Evolutionary conservation across 345 rosid genomes (phyloP), one percentile per base, ranked within the genome.

Genomic region (Lepidium sativum): DNA sequence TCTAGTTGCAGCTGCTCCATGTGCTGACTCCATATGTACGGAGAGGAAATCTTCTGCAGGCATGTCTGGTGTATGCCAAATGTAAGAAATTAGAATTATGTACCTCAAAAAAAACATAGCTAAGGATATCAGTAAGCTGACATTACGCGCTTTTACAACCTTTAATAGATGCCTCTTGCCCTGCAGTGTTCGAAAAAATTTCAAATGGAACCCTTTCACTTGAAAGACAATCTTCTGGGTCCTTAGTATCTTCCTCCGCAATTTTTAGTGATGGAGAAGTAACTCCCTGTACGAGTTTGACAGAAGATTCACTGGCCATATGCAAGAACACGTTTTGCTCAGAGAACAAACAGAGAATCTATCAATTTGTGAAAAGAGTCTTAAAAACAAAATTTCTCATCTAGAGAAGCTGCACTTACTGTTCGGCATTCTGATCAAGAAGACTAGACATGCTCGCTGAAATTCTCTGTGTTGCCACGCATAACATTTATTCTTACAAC

Each of bases 21-120:
- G n/a, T n/a, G n/a, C n/a, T n/a, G n/a, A n/a, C n/a, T n/a, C n/a
- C n/a, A n/a, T n/a, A n/a, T n/a, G n/a, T n/a, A n/a, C n/a, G n/a
- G n/a, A n/a, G n/a, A n/a, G n/a, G n/a, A n/a, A n/a, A n/a, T n/a
- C n/a, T n/a, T n/a, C n/a, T n/a, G n/a, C n/a, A n/a, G n/a, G n/a
- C n/a, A n/a, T n/a, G n/a, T 23, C 73, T 59, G 40, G 61, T 52
- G 34, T 25, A 54, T 66, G 43, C 33, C 3, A 6, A 67, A 67
- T 34, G 39, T 35, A 55, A 43, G 9, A 55, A 45, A 23, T 45
- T 27, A 57, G 65, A 47, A 35, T 56, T 35, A 57, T 47, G 48
- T 31, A 23, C 16, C 65, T 6, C 20, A 61, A 45, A 11, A 32
- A 27, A 32, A 45, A 14, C 14, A 64, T 2, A 61, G 33, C 6